Evolutionary conservation across 2,329 filamentous ascomycete genomes (phyloP).

Genomic region (Geosmithia flava): DNA sequence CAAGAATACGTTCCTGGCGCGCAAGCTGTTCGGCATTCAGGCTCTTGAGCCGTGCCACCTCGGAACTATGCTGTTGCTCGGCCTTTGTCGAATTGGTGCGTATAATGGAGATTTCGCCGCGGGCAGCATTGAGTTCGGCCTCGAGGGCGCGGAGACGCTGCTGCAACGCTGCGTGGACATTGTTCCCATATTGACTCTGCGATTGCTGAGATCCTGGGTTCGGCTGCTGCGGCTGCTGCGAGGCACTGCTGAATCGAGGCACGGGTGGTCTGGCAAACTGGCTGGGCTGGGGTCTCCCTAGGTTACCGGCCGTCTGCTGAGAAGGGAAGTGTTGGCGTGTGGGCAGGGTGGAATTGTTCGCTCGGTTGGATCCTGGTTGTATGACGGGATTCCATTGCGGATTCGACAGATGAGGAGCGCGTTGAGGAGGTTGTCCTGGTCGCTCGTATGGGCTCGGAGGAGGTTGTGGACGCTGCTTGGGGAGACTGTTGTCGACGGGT

Average conservation of each 20-base stretch:
- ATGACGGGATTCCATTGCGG: constrained; percentile 24
- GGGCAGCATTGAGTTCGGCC: constrained; percentile 46
- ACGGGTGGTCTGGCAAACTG: constrained; percentile 25
- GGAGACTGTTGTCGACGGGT: constrained; percentile 21
- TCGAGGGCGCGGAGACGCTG: constrained; percentile 40
- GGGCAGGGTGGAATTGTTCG: constrained; percentile 2
- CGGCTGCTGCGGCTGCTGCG: constrained; percentile 6
- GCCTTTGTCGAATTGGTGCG: constrained; percentile 55
- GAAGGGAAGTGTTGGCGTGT: constrained; percentile 6
- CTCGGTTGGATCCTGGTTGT: constrained; percentile 8
- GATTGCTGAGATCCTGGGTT: not conserved
- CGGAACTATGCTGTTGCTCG: constrained; percentile 48
- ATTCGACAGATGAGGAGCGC: constrained; percentile 13
- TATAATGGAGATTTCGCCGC: constrained; percentile 65
- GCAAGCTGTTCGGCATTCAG: constrained; percentile 50
- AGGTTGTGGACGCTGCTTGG: constrained; percentile 13
- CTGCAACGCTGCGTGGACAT: constrained; percentile 33
- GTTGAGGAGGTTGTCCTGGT: constrained; percentile 9
- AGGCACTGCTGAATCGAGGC: constrained; percentile 8
- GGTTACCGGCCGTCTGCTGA: constrained; percentile 10
- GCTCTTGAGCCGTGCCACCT: constrained; percentile 49
- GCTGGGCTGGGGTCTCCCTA: constrained; percentile 20
- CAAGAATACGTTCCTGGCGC: constrained; percentile 50
- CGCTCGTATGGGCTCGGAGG: constrained; percentile 4
- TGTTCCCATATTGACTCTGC: constrained; percentile 1